These are phyloP conservation scores for Phytophthora crassamura DNA, from an alignment of 352 stramenopile species.

Conservation along the genomic window DNA sequence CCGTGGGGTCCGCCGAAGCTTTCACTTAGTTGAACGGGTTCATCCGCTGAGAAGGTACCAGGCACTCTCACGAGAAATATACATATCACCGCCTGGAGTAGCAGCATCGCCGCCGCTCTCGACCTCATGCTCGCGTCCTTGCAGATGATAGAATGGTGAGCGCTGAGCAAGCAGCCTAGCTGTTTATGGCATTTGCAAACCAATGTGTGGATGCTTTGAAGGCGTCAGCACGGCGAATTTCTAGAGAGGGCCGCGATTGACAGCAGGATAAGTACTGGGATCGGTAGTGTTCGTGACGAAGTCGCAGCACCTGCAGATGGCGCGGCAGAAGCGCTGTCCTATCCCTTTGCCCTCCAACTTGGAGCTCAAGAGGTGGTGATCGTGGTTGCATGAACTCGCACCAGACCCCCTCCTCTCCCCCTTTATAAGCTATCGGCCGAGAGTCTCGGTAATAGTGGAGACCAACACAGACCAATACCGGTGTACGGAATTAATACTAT, in stretches of 20 bases:
- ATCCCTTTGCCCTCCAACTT: background rate
- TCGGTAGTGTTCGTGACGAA: slow-evolving; percentile 15
- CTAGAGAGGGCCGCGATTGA: slow-evolving; percentile 15
- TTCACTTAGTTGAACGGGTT: slow-evolving; percentile 25
- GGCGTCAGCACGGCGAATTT: no score
- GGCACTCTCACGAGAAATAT: slow-evolving; percentile 9
- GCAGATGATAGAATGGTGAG: slow-evolving; percentile 21
- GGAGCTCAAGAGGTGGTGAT: background rate
- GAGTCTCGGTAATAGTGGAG: no score
- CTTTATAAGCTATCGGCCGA: no score
- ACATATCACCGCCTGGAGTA: slow-evolving; percentile 12
- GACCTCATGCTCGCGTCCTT: slow-evolving; percentile 5
- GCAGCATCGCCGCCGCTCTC: background rate
- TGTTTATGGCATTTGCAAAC: slow-evolving; percentile 10
- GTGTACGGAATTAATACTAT: no score
- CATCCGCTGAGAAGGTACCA: slow-evolving; percentile 11
- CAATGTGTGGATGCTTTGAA: background rate
- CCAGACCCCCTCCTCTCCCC: no score
- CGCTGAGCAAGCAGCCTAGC: background rate
- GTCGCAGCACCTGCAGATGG: slow-evolving; percentile 11
- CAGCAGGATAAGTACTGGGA: slow-evolving; percentile 23
- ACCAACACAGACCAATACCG: no score
- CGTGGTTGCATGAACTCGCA: background rate
- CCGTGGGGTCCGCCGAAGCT: slow-evolving; percentile 31
- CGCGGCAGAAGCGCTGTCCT: slow-evolving; percentile 15